Evolutionary conservation across 129 eudicot species (phyloP).

Genomic region (Smallanthus sonchifolius): DNA sequence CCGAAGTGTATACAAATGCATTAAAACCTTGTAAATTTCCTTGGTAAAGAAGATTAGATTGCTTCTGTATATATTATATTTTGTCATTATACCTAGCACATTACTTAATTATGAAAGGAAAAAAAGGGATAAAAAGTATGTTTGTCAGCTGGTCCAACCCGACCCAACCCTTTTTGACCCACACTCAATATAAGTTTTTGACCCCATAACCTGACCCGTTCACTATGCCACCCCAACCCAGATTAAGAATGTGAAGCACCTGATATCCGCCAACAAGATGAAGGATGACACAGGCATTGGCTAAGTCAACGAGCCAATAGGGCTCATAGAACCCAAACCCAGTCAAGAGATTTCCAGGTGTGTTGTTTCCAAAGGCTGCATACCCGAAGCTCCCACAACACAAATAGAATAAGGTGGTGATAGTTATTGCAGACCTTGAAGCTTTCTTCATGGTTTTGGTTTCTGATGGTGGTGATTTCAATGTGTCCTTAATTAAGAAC

Average conservation of each 20-base stretch:
- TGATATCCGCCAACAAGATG: conserved; percentile 59
- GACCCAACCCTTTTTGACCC: not conserved
- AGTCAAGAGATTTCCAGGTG: conserved; percentile 60
- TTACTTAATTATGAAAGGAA: not conserved
- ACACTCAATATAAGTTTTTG: not conserved
- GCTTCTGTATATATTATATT: not conserved
- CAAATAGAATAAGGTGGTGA: conserved; percentile 51
- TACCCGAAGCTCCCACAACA: conserved; percentile 65
- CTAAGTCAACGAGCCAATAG: conserved; percentile 60
- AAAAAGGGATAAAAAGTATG: not conserved
- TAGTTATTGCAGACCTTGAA: conserved; percentile 35
- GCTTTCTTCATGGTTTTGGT: conserved; percentile 59
- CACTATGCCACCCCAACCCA: not conserved
- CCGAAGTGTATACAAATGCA: not conserved
- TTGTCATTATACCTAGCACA: not conserved
- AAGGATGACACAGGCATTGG: conserved; percentile 49
- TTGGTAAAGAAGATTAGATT: not conserved
- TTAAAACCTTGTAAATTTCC: not conserved
- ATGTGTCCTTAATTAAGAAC: conserved; percentile 44
- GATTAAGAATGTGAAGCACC: conserved; percentile 15
- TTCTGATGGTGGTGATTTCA: conserved; percentile 48
- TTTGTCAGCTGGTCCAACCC: not conserved
- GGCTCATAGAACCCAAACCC: conserved; percentile 75
- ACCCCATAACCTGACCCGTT: not conserved
- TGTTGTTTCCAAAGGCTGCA: conserved; percentile 58